phyloP scores from a whole-genome alignment of 768 basidiomycete genomes.

The Megacollybia marginata region DNA sequence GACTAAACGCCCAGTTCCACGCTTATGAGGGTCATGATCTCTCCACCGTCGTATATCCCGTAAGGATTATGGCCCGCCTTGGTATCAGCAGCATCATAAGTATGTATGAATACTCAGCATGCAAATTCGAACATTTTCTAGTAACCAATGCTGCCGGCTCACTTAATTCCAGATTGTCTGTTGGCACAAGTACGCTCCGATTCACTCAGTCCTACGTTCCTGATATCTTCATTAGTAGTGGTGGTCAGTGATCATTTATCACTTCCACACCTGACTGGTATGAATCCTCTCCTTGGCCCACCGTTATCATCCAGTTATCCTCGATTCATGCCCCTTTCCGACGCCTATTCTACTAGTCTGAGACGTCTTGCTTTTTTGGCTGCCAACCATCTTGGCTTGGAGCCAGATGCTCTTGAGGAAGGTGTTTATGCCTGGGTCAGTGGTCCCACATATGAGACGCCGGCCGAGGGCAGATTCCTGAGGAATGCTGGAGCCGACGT shows the following conservation, averaged over 20 bases:
- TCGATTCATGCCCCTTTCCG: slow-evolving; percentile 79
- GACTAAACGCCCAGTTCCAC: slow-evolving; percentile 50
- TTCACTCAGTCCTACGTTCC: slow-evolving; percentile 8
- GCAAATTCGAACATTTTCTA: slow-evolving; percentile 18
- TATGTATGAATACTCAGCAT: slow-evolving; percentile 26
- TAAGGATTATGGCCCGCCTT: slow-evolving; percentile 70
- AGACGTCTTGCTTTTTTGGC: slow-evolving; percentile 71
- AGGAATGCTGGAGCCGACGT: slow-evolving; percentile 73
- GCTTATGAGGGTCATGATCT: slow-evolving; percentile 78
- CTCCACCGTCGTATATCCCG: slow-evolving; percentile 65
- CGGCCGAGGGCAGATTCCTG: slow-evolving; percentile 78
- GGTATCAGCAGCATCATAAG: slow-evolving; percentile 74
- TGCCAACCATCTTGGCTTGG: slow-evolving; percentile 51
- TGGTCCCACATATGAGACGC: slow-evolving; percentile 86
- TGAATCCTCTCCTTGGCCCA: slow-evolving; percentile 76
- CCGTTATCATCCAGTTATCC: slow-evolving; percentile 47
- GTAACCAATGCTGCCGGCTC: slow-evolving; percentile 89
- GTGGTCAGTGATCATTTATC: slow-evolving; percentile 82
- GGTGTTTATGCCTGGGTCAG: slow-evolving; percentile 88
- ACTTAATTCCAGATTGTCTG: slow-evolving; percentile 61
- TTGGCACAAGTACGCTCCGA: slow-evolving; percentile 66
- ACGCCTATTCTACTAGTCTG: slow-evolving; percentile 70
- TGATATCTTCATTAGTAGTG: slow-evolving; percentile 50
- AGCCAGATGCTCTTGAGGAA: slow-evolving; percentile 55
- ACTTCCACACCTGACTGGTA: slow-evolving; percentile 67